Conservation (phyloP, 2,329 filamentous ascomycete genomes). For the Sphaceloma murrayae region DNA sequence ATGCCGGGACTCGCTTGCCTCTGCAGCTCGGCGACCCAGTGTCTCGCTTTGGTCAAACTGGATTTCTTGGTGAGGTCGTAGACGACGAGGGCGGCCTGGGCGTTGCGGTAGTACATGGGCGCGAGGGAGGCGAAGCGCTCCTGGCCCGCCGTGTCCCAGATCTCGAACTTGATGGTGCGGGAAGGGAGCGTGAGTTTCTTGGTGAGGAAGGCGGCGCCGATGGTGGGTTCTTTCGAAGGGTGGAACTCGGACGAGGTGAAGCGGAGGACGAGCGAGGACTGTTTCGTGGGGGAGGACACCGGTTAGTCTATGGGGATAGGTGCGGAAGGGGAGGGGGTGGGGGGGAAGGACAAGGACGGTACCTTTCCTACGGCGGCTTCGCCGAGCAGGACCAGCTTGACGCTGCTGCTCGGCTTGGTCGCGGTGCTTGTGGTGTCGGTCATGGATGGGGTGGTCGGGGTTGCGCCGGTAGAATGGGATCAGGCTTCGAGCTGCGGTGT, state of each 20-base stretch:
- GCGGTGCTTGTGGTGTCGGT: slow-evolving; percentile 56
- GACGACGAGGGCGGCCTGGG: slow-evolving; percentile 91
- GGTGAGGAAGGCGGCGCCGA: slow-evolving; percentile 95
- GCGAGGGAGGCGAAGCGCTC: slow-evolving; percentile 94
- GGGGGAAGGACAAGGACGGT: slow-evolving; percentile 23
- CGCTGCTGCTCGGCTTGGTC: slow-evolving; percentile 96
- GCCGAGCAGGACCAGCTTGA: slow-evolving; percentile 95
- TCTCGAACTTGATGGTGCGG: slow-evolving; percentile 61
- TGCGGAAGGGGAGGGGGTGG: not conserved
- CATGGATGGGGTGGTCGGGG: slow-evolving; percentile 42
- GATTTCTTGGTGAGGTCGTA: slow-evolving; percentile 97
- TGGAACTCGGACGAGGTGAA: slow-evolving; percentile 99
- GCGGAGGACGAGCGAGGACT: slow-evolving; percentile 94
- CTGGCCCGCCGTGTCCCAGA: slow-evolving; percentile 97
- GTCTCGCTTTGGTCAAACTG: slow-evolving; percentile 90
- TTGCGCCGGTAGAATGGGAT: too few species aligned
- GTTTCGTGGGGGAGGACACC: too few species aligned
- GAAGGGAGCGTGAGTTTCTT: slow-evolving; percentile 96
- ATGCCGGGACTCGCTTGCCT: slow-evolving; percentile 92
- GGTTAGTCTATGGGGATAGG: slow-evolving; percentile 18
- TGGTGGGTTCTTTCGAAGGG: slow-evolving; percentile 98
- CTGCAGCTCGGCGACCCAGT: slow-evolving; percentile 97
- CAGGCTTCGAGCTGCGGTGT: too few species aligned
- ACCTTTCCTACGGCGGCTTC: slow-evolving; percentile 99
- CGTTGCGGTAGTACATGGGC: slow-evolving; percentile 99